These are phyloP conservation scores for Leccinum truebloodii DNA, from an alignment of 768 basidiomycete genomes.

Conservation along the genomic window DNA sequence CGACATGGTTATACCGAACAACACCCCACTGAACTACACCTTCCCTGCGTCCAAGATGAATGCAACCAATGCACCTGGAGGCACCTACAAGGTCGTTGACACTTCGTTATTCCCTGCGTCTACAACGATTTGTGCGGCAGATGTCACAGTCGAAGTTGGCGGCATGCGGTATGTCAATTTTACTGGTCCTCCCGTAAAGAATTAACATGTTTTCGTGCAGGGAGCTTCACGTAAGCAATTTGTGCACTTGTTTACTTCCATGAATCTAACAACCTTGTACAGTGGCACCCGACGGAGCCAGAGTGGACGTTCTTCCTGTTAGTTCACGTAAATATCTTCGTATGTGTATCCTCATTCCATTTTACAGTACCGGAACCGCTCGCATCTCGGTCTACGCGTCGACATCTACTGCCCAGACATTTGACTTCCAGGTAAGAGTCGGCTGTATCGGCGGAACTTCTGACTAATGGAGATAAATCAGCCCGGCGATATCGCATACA, in stretches of 20 bases:
- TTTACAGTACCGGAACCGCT: slow-evolving; percentile 37
- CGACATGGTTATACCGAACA: slow-evolving; percentile 50
- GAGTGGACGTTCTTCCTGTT: slow-evolving; percentile 49
- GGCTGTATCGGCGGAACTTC: neutral
- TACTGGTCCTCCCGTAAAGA: neutral
- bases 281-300: slow-evolving; percentile 56
- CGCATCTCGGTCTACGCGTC: slow-evolving; percentile 47
- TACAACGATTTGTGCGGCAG: slow-evolving; percentile 54
- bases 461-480: slow-evolving; percentile 18
- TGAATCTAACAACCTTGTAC: neutral
- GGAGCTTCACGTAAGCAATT: slow-evolving; percentile 45
- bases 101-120: slow-evolving; percentile 53
- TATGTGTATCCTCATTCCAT: slow-evolving; percentile 2
- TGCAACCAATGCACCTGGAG: slow-evolving; percentile 48
- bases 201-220: slow-evolving; percentile 19
- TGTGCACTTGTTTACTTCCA: neutral
- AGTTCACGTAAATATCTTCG: slow-evolving; percentile 1
- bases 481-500: slow-evolving; percentile 31
- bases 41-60: slow-evolving; percentile 53
- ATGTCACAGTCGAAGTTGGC: slow-evolving; percentile 59
- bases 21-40: slow-evolving; percentile 52
- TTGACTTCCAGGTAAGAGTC: slow-evolving; percentile 42
- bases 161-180: slow-evolving; percentile 50
- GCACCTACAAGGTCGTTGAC: slow-evolving; percentile 62
- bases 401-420: slow-evolving; percentile 40